Evolutionary conservation across 1,139 yeast genomes (phyloP), one percentile per base, ranked within the genome.

Genomic region (Taiozyma sp.): DNA sequence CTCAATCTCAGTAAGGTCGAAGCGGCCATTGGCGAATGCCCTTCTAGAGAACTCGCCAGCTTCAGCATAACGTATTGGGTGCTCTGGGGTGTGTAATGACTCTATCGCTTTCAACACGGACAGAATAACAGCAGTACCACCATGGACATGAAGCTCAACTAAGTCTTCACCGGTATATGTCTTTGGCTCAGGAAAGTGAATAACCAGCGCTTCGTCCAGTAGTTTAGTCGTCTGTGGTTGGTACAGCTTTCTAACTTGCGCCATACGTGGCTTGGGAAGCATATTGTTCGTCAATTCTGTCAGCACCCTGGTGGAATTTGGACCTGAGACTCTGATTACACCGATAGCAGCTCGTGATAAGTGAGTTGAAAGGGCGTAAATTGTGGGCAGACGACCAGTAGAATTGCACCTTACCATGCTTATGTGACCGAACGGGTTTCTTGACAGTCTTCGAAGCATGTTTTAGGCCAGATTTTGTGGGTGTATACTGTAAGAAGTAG

Each of bases 121-220:
- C 49, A 77, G 75, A 1, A 89, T 79, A 1, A 93, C 90, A 0
- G 98, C 97, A 13, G 79, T 81, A 8, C 99, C 97, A 4, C 99
- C 99, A 67, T 93, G 99, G 2, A 89, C 68, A 64, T 93, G 98
- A 22, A 93, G 67, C 62, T 93, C 99, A 14, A 92, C 70, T 34
- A 87, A 62, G 61, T 93, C 97, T 67, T 93, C 98, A 1, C 99
- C 99, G 0, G 98, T 93, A 62, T 86, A 95, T 0, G 97, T 85
- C n/a, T 74, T 72, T 0, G 98, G 98, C 1, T 79, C 80, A 24
- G 79, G 67, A 68, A 92, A 91, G 61, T 71, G 86, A 2, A 91
- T 61, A 0, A 87, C 75, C 24, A 93, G 67, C 0, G 97, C 89
- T 57, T 87, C 87, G 67, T 93, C 99, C 4, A 93, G 69, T 1